phyloP scores from a whole-genome alignment of 2,329 filamentous ascomycete species.

The Alternaria consortialis region DNA sequence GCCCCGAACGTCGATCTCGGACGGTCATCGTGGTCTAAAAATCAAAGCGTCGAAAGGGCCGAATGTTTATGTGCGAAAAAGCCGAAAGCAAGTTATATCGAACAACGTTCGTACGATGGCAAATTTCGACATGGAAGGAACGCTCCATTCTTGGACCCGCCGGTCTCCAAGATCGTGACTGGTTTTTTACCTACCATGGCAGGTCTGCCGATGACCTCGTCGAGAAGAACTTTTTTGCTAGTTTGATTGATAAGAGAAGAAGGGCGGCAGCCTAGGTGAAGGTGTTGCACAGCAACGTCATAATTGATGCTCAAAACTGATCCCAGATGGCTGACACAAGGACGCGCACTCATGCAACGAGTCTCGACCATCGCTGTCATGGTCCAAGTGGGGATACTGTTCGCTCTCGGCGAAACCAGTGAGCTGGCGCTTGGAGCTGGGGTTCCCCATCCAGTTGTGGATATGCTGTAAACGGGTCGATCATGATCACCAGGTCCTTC shows the following conservation, averaged over 20 bases:
- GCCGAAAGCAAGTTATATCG: constrained; percentile 8
- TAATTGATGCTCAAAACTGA: constrained; percentile 1
- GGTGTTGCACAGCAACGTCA: constrained; percentile 1
- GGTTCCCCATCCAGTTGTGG: constrained; percentile 21
- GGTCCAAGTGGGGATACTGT: constrained; percentile 6
- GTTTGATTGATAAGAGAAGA: not conserved
- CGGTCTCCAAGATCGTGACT: not conserved
- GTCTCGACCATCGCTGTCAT: constrained; percentile 7
- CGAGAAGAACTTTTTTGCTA: constrained; percentile 49
- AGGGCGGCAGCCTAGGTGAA: constrained; percentile 44
- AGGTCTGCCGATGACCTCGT: constrained; percentile 31
- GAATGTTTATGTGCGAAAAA: not conserved
- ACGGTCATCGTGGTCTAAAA: constrained; percentile 1
- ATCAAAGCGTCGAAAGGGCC: constrained; percentile 3
- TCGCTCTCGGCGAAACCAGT: constrained; percentile 8
- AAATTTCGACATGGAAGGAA: not conserved
- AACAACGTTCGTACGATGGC: not conserved
- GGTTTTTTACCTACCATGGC: not conserved
- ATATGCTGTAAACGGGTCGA: constrained; percentile 27
- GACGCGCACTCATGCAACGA: constrained; percentile 1
- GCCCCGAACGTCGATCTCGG: constrained; percentile 1
- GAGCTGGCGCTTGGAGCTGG: constrained; percentile 20
- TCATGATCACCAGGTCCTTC: constrained; percentile 28
- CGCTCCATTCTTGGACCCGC: not conserved
- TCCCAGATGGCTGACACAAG: not conserved